Evolutionary conservation across 2,329 filamentous ascomycete species (phyloP), one percentile per base, ranked within the genome.

Genomic region (Alternaria hordeiaustralica): DNA sequence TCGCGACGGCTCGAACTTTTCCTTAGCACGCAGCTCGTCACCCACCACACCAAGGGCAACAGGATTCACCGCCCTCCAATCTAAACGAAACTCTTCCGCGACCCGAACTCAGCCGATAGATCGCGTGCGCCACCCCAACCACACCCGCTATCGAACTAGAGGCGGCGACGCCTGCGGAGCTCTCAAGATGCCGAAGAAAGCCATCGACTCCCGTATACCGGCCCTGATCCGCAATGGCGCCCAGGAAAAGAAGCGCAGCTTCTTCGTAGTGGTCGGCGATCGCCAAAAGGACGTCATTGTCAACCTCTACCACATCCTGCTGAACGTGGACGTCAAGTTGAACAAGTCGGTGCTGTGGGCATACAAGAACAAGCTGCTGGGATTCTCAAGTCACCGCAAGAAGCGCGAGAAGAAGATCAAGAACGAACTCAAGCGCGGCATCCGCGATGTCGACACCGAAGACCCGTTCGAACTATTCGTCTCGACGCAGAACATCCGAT

Each of bases 331-430:
- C 78, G 88, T 97, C 69, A 97, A 96, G 82, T 89, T 97, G 80
- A 96, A 96, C 84, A 98, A 98, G 81, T 96, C 92, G 12, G 94
- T 99, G 4, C 85, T 99, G 11, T 99, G 96, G 96, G 95, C 96
- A 20, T 99, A 99, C 85, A 98, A 98, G 86, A 97, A 96, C 80
- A 96, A 99, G 81, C 87, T 99, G 11, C 85, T 99, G 30, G 94
- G 94, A 54, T 98, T 98, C 79, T 96, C 93, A 26, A 79, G 93
- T 83, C 94, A 99, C 82, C 92, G 96, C 59, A 96, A 97, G 86
- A 99, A 99, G 89, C 92, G 96, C 74, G 96, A 99, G 82, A 90
- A 90, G 76, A 99, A 97, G 85, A 97, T 99, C 81, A 97, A 97
- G 84, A 97, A 95, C 82, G 96, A 99, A 77, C 93, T 99, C 81